These are phyloP conservation scores for Entelexis sorbosivorans DNA, from an alignment of 1,139 yeast species.

Conservation along the genomic window DNA sequence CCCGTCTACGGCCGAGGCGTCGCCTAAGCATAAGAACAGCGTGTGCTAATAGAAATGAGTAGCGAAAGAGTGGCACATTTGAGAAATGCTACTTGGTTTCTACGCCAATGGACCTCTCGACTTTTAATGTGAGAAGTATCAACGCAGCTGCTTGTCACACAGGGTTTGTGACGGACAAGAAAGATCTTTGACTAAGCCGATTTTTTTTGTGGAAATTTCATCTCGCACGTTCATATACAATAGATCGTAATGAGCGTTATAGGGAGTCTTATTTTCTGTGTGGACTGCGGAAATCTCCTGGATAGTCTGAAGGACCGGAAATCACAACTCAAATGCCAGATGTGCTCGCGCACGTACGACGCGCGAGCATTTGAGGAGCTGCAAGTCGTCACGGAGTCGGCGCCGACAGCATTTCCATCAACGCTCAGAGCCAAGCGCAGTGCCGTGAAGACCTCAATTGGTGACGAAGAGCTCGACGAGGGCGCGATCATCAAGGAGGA, in stretches of 20 bases:
- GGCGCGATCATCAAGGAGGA: slow-evolving; percentile 95
- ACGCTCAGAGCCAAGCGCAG: slow-evolving; percentile 68
- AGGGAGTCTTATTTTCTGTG: slow-evolving; percentile 87
- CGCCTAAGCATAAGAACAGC: too few relatives aligned
- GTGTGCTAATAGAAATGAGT: too few relatives aligned
- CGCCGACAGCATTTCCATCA: slow-evolving; percentile 90
- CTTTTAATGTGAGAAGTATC: too few relatives aligned
- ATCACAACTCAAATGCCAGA: slow-evolving; percentile 42
- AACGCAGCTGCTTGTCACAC: too few relatives aligned
- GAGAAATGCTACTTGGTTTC: too few relatives aligned
- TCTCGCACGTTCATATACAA: background rate
- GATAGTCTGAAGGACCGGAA: slow-evolving; percentile 48
- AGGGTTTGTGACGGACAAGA: background rate
- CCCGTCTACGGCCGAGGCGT: too few relatives aligned
- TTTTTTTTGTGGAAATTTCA: slow-evolving; percentile 4
- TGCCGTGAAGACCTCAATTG: slow-evolving; percentile 75
- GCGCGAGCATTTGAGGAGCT: slow-evolving; percentile 51
- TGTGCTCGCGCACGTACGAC: slow-evolving; percentile 53
- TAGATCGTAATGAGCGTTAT: slow-evolving; percentile 72
- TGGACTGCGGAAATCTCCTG: slow-evolving; percentile 83
- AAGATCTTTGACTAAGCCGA: background rate
- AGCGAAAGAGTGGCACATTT: too few relatives aligned
- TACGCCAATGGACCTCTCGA: too few relatives aligned
- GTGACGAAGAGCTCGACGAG: slow-evolving; percentile 69
- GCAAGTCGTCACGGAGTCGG: slow-evolving; percentile 75